phyloP scores from a whole-genome alignment of 345 rosid genomes.

The Salix suchowensis region DNA sequence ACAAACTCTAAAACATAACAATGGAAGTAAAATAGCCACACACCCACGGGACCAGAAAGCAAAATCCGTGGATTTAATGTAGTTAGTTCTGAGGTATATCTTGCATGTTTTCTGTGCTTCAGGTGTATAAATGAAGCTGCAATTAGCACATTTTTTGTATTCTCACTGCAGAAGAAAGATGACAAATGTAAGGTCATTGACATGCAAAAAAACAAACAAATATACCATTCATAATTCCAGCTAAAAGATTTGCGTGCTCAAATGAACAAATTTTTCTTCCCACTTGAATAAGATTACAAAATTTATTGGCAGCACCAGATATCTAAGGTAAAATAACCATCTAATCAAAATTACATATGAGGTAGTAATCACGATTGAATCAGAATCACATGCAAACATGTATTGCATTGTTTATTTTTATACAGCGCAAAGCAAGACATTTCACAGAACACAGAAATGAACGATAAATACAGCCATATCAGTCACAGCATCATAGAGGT shows the following conservation, averaged over 20 bases:
- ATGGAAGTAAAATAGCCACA: conserved; percentile 10
- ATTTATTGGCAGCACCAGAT: not conserved
- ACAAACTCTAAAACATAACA: not conserved
- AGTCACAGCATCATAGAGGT: not conserved
- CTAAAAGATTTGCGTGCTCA: not conserved
- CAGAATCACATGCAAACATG: not conserved
- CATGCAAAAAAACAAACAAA: not conserved
- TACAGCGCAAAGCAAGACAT: not conserved
- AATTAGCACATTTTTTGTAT: conserved; percentile 68
- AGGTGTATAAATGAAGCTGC: conserved; percentile 78
- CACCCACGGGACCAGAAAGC: conserved; percentile 95
- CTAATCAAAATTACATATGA: not conserved
- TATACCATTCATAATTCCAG: not conserved
- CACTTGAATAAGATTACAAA: not conserved
- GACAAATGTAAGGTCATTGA: conserved; percentile 4
- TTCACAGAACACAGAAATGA: not conserved
- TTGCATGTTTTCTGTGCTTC: conserved; percentile 68
- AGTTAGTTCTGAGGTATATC: conserved; percentile 64
- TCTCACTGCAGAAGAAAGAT: conserved; percentile 48
- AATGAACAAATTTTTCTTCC: not conserved
- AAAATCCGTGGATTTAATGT: conserved; percentile 77
- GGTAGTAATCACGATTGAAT: not conserved
- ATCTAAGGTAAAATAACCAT: not conserved
- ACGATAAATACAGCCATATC: not conserved
- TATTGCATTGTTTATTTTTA: not conserved